phyloP scores from a whole-genome alignment of 306 rosid species.

The Castanea sativa region DNA sequence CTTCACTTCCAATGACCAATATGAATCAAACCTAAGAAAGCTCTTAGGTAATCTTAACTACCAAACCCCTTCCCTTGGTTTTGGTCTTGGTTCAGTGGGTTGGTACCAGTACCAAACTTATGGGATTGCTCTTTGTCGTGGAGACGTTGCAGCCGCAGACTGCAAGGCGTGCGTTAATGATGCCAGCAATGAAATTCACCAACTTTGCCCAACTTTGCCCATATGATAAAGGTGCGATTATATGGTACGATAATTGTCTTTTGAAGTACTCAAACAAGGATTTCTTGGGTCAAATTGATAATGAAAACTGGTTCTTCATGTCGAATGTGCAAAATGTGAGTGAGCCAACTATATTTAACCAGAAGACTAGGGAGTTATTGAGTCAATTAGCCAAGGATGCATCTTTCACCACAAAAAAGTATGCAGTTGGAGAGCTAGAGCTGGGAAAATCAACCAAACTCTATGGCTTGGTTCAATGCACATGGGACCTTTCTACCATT shows the following conservation, averaged over 20 bases:
- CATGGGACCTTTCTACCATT: neutral
- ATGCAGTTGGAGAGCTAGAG: neutral
- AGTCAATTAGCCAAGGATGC: neutral
- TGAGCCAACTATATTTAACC: neutral
- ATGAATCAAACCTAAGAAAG: neutral
- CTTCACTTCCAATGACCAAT: slow-evolving; percentile 5
- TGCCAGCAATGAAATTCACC: neutral
- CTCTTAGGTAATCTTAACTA: neutral
- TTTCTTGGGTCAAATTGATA: neutral
- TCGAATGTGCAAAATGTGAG: neutral
- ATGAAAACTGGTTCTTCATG: neutral
- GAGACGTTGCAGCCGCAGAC: neutral
- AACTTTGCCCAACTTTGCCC: slow-evolving; percentile 2
- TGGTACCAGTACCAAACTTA: neutral
- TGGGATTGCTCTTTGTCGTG: neutral
- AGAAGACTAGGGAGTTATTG: neutral
- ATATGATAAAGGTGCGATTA: neutral
- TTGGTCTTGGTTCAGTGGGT: neutral
- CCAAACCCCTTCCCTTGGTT: neutral
- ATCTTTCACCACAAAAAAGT: neutral
- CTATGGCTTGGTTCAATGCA: slow-evolving; percentile 5
- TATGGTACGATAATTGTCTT: neutral
- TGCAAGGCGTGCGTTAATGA: neutral
- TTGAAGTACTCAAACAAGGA: neutral
- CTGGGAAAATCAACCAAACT: neutral